A percentile compares a stretch with the other conserved stretches of the same genome.
Conservation (phyloP, 371 early-diverging fungal genomes). For the Capillidium rhysosporum region DNA sequence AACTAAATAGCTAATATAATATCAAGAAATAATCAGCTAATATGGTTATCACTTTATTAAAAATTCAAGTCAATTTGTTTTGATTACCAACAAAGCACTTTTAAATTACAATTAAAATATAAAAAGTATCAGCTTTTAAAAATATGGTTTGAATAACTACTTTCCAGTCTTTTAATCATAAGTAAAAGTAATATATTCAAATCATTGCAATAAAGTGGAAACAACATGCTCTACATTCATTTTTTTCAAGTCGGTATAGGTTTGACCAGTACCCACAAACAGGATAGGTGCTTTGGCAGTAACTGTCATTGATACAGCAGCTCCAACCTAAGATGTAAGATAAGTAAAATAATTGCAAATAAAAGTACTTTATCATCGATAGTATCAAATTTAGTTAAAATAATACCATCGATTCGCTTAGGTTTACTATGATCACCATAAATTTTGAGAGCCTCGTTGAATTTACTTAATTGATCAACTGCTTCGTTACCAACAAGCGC, state of each 20-base stretch:
- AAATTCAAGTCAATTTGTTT: no score
- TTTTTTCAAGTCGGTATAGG: constrained; percentile 87
- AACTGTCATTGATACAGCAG: constrained; percentile 93
- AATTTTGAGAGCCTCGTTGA: constrained; percentile 90
- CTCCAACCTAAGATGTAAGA: constrained; percentile 57
- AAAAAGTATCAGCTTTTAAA: no score
- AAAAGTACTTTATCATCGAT: constrained; percentile 86
- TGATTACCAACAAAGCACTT: no score
- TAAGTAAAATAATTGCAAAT: constrained; percentile 11
- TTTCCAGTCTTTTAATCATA: no score
- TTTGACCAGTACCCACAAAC: constrained; percentile 99
- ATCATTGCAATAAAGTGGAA: constrained; percentile 38
- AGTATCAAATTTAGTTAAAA: constrained; percentile 97
- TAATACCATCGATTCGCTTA: constrained; percentile 91
- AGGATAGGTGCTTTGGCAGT: constrained; percentile 94
- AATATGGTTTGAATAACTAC: no score
- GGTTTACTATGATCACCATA: constrained; percentile 55
- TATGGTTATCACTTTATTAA: no score
- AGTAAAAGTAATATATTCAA: no score
- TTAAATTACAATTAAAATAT: no score
- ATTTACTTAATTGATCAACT: constrained; percentile 92
- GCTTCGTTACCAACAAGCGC: constrained; percentile 98
- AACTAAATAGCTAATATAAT: no score
- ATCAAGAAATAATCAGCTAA: no score
- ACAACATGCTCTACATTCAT: constrained; percentile 76